These are phyloP conservation scores for Podospora fimiseda DNA, from an alignment of 495 filamentous ascomycete species.

Conservation along the genomic window DNA sequence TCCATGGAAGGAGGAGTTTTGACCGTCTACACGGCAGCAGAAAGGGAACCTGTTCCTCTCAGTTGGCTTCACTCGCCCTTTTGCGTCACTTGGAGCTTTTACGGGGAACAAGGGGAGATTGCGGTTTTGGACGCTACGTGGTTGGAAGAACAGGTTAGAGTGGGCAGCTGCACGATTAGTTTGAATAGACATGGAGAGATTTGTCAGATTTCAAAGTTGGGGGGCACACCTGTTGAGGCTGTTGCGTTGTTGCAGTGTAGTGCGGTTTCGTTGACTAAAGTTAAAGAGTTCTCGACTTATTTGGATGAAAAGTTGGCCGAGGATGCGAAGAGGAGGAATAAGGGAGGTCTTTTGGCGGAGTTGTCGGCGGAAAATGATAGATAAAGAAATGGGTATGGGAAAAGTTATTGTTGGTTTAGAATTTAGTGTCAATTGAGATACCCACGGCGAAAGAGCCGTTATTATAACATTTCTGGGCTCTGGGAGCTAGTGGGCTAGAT, in stretches of 20 bases:
- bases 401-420: conserved; percentile 5
- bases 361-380: conserved; percentile 79
- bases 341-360: conserved; percentile 67
- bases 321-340: conserved; percentile 69
- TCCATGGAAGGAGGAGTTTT: conserved; percentile 74
- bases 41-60: conserved; percentile 82
- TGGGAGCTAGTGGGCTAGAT: too few species aligned
- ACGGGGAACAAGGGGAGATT: conserved; percentile 53
- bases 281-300: conserved; percentile 65
- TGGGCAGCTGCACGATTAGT: conserved; percentile 77
- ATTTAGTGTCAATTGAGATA: conserved; percentile 19
- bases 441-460: conserved; percentile 12
- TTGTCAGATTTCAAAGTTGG: conserved; percentile 83
- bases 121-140: conserved; percentile 71
- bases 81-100: conserved; percentile 79
- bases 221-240: conserved; percentile 73
- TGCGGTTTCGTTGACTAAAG: conserved; percentile 63
- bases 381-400: conserved; percentile 28
- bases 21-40: conserved; percentile 71
- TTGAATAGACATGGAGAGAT: conserved; percentile 87
- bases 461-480: background rate
- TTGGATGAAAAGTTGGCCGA: conserved; percentile 66
- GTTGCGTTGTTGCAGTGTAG: conserved; percentile 65
- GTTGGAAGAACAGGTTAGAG: conserved; percentile 78
- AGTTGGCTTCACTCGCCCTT: conserved; percentile 86